These are phyloP conservation scores for Musa itinerans DNA, from an alignment of 176 grass and related monocot genomes.

Conservation along the genomic window DNA sequence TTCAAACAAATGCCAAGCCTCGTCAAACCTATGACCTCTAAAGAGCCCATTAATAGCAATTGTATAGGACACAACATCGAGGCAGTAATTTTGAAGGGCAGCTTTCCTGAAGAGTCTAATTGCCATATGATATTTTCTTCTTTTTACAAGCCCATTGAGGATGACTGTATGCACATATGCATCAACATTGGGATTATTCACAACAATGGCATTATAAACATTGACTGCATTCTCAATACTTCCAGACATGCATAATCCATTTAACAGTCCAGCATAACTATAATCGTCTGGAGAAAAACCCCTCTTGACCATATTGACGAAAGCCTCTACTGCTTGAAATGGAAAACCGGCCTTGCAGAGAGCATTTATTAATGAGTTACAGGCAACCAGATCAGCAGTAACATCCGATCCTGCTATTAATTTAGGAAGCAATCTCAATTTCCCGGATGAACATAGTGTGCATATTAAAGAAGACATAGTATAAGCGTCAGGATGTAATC, in stretches of 20 bases:
- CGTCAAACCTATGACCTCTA: constrained; percentile 33
- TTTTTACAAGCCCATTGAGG: constrained; percentile 52
- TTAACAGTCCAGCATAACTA: constrained; percentile 58
- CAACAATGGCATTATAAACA: constrained; percentile 39
- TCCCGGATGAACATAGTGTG: constrained; percentile 36
- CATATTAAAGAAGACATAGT: constrained; percentile 59
- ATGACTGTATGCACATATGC: constrained; percentile 54
- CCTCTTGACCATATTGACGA: constrained; percentile 32
- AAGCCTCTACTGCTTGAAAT: constrained; percentile 49
- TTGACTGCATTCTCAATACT: constrained; percentile 35
- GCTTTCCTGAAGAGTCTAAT: constrained; percentile 47
- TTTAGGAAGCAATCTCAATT: constrained; percentile 38
- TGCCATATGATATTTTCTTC: constrained; percentile 34
- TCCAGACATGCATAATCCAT: constrained; percentile 47
- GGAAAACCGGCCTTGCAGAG: constrained; percentile 77
- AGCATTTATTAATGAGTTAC: constrained; percentile 54
- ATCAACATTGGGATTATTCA: constrained; percentile 33
- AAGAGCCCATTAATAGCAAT: constrained; percentile 72
- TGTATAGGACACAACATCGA: constrained; percentile 62
- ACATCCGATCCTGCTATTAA: constrained; percentile 35
- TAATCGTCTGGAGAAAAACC: constrained; percentile 63
- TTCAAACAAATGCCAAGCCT: constrained; percentile 67
- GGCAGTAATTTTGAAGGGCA: constrained; percentile 32
- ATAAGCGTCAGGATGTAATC: constrained; percentile 65
- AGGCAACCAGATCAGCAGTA: constrained; percentile 57